A percentile compares a stretch with the other conserved stretches of the same genome.
phyloP scores from a whole-genome alignment of 2,329 filamentous ascomycete species.

The Aspergillus aculeatinus region DNA sequence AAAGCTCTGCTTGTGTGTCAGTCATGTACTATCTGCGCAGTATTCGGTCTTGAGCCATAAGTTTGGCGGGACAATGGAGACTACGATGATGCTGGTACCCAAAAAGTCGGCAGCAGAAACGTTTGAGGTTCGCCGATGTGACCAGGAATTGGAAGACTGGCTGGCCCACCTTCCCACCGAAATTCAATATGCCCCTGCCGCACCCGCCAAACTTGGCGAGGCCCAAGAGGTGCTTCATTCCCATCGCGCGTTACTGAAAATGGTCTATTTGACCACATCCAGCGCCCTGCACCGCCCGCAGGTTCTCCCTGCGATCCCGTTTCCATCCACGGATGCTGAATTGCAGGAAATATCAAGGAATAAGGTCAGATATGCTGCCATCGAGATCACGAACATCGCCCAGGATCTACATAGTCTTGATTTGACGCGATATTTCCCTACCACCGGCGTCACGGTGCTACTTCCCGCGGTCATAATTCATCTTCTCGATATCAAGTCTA shows the following conservation, averaged over 20 bases:
- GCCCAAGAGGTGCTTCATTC: conserved; percentile 57
- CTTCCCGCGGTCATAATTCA: conserved; percentile 93
- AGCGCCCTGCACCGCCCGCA: conserved; percentile 90
- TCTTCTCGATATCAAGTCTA: conserved; percentile 86
- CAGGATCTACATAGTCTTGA: conserved; percentile 70
- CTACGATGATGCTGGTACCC: conserved; percentile 84
- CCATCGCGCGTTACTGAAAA: conserved; percentile 83
- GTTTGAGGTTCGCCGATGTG: conserved; percentile 74
- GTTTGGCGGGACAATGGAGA: conserved; percentile 68
- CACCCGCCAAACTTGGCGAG: conserved; percentile 54
- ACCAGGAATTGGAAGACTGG: conserved; percentile 78
- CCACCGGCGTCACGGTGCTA: conserved; percentile 85
- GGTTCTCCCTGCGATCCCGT: conserved; percentile 73
- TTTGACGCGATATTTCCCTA: conserved; percentile 78
- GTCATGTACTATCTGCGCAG: conserved; percentile 83
- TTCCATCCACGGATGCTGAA: conserved; percentile 58
- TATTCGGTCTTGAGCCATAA: conserved; percentile 88
- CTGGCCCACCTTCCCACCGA: conserved; percentile 67
- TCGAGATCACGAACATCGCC: conserved; percentile 81
- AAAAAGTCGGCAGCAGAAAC: conserved; percentile 83
- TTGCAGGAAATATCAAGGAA: conserved; percentile 78
- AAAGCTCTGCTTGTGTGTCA: conserved; percentile 84
- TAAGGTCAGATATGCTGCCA: conserved; percentile 79
- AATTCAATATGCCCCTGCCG: conserved; percentile 68
- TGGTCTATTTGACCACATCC: conserved; percentile 89